Percentiles rank a stretch among this genome's conserved stretches.
phyloP scores from a whole-genome alignment of 2,329 filamentous ascomycete genomes.

The Fusarium concolor region DNA sequence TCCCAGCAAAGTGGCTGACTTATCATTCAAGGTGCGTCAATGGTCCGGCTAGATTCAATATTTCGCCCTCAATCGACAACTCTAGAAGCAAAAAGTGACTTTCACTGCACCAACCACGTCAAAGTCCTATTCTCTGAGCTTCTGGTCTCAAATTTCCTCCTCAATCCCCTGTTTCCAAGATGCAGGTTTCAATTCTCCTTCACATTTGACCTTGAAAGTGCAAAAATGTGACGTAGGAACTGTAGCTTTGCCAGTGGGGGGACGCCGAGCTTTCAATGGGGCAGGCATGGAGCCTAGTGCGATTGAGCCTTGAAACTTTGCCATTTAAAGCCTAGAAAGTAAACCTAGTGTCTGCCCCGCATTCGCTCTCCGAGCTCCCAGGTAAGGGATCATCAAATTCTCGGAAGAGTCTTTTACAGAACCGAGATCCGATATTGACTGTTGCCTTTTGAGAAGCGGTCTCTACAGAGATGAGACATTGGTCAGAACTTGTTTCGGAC shows the following conservation, averaged over 20 bases:
- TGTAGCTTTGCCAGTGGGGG: conserved; percentile 18
- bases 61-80: conserved; percentile 11
- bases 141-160: conserved; percentile 1
- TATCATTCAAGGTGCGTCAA: conserved; percentile 30
- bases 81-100: not conserved
- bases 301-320: conserved; percentile 24
- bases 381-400: conserved; percentile 9
- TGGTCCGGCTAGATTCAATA: conserved; percentile 29
- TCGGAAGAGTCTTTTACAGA: not conserved
- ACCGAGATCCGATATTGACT: conserved; percentile 7
- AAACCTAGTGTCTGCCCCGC: conserved; percentile 34
- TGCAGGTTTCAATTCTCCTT: conserved; percentile 38
- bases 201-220: conserved; percentile 24
- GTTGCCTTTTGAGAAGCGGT: conserved; percentile 11
- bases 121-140: not conserved
- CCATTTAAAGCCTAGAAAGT: conserved; percentile 29
- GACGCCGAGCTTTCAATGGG: conserved; percentile 20
- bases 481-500: conserved; percentile 24
- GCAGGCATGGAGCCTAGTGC: conserved; percentile 9
- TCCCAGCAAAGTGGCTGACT: conserved; percentile 31
- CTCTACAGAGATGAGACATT: conserved; percentile 32
- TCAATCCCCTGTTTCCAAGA: conserved; percentile 20
- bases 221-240: conserved; percentile 31
- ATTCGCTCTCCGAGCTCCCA: conserved; percentile 21
- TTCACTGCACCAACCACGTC: conserved; percentile 6